Conservation (phyloP, 2,329 filamentous ascomycete species). For the Lachnellula cervina region DNA sequence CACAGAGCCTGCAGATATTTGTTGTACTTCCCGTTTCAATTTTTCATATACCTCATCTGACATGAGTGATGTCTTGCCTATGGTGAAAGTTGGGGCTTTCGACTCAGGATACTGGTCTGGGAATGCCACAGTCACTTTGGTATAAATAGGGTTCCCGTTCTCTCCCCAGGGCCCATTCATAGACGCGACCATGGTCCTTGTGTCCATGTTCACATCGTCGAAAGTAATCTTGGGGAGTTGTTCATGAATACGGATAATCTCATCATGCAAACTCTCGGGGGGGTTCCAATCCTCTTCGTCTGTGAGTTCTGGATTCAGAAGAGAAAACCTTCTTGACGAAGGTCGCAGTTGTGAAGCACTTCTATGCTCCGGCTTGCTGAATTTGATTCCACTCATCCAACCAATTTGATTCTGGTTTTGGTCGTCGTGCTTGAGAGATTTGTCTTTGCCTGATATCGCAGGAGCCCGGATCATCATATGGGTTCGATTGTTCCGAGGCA, state of each 20-base stretch:
- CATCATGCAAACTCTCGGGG: slow-evolving; percentile 56
- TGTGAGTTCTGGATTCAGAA: slow-evolving; percentile 30
- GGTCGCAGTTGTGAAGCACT: slow-evolving; percentile 17
- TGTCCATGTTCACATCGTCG: slow-evolving; percentile 61
- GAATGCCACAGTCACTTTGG: slow-evolving; percentile 57
- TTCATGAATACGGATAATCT: slow-evolving; percentile 57
- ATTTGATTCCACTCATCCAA: slow-evolving; percentile 66
- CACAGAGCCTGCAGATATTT: slow-evolving; percentile 52
- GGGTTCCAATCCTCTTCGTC: slow-evolving; percentile 50
- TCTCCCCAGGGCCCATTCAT: slow-evolving; percentile 61
- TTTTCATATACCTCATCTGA: slow-evolving; percentile 48
- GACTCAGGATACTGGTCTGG: slow-evolving; percentile 54
- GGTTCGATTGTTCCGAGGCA: slow-evolving; percentile 29
- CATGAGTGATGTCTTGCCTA: slow-evolving; percentile 61
- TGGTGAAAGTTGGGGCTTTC: slow-evolving; percentile 52
- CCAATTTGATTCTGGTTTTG: slow-evolving; percentile 53
- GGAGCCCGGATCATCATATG: slow-evolving; percentile 25
- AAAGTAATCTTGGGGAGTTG: slow-evolving; percentile 60
- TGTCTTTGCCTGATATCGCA: slow-evolving; percentile 31
- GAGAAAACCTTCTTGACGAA: slow-evolving; percentile 26
- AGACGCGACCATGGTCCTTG: slow-evolving; percentile 53
- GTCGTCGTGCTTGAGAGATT: slow-evolving; percentile 28
- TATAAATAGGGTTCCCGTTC: slow-evolving; percentile 52
- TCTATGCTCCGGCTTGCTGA: slow-evolving; percentile 38
- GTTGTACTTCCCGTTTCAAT: slow-evolving; percentile 51